These are phyloP conservation scores for Gypsophila paniculata DNA, from an alignment of 179 eudicot genomes.

Conservation along the genomic window DNA sequence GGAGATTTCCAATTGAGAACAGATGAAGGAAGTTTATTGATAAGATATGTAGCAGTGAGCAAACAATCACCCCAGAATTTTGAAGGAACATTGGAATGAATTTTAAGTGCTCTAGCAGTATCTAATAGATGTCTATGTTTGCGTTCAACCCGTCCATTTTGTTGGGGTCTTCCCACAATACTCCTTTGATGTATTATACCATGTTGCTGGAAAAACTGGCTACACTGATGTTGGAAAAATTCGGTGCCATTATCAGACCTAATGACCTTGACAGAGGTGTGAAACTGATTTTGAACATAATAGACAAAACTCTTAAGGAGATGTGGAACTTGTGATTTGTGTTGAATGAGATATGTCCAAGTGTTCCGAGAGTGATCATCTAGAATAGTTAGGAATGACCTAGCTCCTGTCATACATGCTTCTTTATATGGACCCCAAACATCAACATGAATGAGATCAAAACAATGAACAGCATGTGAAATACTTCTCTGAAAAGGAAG, in stretches of 20 bases:
- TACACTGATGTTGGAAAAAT: too few relatives aligned
- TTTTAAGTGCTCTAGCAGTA: not conserved
- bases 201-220: not conserved
- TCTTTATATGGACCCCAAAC: not conserved
- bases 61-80: not conserved
- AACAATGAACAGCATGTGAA: not conserved
- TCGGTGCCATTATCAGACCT: not conserved
- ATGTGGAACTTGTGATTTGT: not conserved
- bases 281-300: not conserved
- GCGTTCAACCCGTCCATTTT: not conserved
- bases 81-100: not conserved
- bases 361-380: not conserved
- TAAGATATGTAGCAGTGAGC: not conserved
- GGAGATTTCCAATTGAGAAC: not conserved
- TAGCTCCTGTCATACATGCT: not conserved
- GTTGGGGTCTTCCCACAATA: not conserved
- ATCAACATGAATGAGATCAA: not conserved
- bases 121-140: not conserved
- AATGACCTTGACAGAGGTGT: not conserved
- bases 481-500: not conserved
- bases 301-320: not conserved
- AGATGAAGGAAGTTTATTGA: not conserved
- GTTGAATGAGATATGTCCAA: not conserved
- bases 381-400: not conserved
- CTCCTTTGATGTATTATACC: not conserved